Evolutionary conservation across 768 basidiomycete genomes (phyloP).

Genomic region (Tubosaeta brunneosetosa): DNA sequence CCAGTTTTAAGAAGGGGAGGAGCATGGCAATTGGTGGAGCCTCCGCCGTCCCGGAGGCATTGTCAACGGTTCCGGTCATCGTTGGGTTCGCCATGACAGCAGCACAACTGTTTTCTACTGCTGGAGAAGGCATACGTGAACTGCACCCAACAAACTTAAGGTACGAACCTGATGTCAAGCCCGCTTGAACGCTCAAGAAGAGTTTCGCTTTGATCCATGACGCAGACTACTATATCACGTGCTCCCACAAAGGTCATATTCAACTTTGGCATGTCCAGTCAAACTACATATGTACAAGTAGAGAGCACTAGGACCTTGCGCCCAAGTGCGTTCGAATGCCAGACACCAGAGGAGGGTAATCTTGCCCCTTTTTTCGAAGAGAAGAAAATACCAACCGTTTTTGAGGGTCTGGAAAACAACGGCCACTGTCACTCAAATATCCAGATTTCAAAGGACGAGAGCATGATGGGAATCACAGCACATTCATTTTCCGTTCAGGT

Average conservation of each 20-base stretch:
- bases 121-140: neutral
- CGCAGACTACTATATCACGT: neutral
- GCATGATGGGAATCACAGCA: neutral
- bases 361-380: no score
- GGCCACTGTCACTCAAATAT: neutral
- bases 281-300: no score
- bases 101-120: neutral
- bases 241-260: neutral
- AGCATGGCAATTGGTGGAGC: conserved; percentile 24
- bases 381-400: neutral
- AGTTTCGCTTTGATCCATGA: neutral
- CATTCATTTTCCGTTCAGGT: neutral
- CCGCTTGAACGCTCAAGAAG: neutral
- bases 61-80: neutral
- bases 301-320: no score
- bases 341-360: no score
- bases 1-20: conserved; percentile 16
- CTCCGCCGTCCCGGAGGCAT: neutral
- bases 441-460: neutral
- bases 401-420: neutral
- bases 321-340: no score
- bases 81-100: conserved; percentile 8
- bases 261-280: no score
- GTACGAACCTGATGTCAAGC: neutral
- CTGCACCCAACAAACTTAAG: neutral